phyloP scores from a whole-genome alignment of 2,329 filamentous ascomycete species.

The Penicillium sp. region DNA sequence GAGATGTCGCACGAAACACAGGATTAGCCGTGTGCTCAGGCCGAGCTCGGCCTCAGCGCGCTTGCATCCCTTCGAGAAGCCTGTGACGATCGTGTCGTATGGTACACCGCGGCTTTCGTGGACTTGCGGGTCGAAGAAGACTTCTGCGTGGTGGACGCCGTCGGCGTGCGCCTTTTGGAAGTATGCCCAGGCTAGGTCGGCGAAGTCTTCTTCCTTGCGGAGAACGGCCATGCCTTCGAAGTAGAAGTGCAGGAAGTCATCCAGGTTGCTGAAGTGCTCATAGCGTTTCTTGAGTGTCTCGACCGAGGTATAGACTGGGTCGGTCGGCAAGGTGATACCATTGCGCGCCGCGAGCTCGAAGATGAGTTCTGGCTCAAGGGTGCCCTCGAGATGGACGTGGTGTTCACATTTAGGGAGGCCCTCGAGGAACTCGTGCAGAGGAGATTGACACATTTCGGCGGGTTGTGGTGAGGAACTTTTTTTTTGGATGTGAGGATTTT shows the following conservation, averaged over 20 bases:
- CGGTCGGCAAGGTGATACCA: conserved; percentile 61
- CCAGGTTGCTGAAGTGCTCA: conserved; percentile 65
- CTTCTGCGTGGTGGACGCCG: conserved; percentile 69
- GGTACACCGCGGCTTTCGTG: conserved; percentile 64
- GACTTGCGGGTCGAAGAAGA: conserved; percentile 80
- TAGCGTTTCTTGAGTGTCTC: conserved; percentile 64
- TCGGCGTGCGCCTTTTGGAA: conserved; percentile 64
- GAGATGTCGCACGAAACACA: conserved; percentile 71
- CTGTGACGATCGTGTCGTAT: conserved; percentile 63
- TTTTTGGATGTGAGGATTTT: background rate
- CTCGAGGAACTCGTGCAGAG: conserved; percentile 60
- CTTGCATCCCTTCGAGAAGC: conserved; percentile 60
- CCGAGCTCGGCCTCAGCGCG: conserved; percentile 64
- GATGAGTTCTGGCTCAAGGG: conserved; percentile 67
- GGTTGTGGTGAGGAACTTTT: background rate
- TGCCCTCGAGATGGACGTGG: conserved; percentile 77
- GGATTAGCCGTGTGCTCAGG: conserved; percentile 65
- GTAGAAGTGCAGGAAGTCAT: conserved; percentile 78
- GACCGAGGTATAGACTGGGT: conserved; percentile 63
- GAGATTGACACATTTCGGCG: conserved; percentile 57
- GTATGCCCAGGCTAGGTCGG: conserved; percentile 70
- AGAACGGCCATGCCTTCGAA: conserved; percentile 74
- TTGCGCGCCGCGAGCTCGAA: conserved; percentile 69
- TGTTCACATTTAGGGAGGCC: conserved; percentile 78
- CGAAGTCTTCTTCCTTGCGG: conserved; percentile 65